Conservation (phyloP, 2,329 filamentous ascomycete genomes). For the Harringtonia aguacate region DNA sequence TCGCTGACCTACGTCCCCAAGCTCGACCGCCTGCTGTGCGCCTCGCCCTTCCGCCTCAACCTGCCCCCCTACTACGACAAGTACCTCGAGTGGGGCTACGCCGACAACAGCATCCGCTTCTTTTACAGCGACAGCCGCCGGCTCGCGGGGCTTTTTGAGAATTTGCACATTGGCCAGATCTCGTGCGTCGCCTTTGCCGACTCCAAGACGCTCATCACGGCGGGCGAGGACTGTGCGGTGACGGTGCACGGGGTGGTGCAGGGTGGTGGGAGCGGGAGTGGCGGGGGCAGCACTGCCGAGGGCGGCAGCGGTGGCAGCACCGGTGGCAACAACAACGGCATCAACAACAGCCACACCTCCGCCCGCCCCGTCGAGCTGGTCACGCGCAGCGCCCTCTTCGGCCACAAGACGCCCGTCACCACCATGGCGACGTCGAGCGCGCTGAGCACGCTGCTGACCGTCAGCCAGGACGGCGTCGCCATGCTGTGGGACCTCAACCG, state of each 20-base stretch:
- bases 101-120: conserved; percentile 86
- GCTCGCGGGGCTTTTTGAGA: conserved; percentile 81
- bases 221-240: conserved; percentile 84
- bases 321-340: background rate
- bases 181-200: conserved; percentile 78
- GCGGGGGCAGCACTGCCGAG: background rate
- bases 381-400: conserved; percentile 73
- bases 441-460: conserved; percentile 79
- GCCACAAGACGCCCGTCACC: conserved; percentile 75
- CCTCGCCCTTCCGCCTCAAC: conserved; percentile 75
- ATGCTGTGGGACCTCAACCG: conserved; percentile 93
- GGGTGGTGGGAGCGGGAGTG: conserved; percentile 29
- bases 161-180: conserved; percentile 84
- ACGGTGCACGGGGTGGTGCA: conserved; percentile 72
- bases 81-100: conserved; percentile 92
- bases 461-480: conserved; percentile 65
- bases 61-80: conserved; percentile 80
- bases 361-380: conserved; percentile 57
- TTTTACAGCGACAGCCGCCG: conserved; percentile 76
- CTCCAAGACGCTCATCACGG: conserved; percentile 81
- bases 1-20: conserved; percentile 70
- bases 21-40: conserved; percentile 72
- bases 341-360: conserved; percentile 10
- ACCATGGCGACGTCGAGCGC: conserved; percentile 76
- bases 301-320: background rate